Base-by-base conservation (phyloP, 805 yeast genomes). In the Cyberlindnera lachancei region DNA sequence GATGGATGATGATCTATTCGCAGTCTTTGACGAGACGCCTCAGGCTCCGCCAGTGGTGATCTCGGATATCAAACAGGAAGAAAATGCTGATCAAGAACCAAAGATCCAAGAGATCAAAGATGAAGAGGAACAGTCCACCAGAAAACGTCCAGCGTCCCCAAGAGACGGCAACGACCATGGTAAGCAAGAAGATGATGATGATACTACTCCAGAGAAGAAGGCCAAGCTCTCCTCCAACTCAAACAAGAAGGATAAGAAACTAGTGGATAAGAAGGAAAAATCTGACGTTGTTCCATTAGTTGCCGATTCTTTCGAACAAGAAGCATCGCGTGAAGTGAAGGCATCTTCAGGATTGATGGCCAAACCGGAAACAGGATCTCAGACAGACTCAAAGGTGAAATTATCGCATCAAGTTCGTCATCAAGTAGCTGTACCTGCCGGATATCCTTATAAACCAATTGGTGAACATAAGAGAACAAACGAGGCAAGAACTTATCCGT, bases 381-480 rank as follows among this genome's bases (percentile, higher is more conserved):
- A 40, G 7, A n/a, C n/a, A n/a, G 70, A 64, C 33, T 71, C 70
- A 14, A 66, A 66, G 33, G 78, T 87, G 37, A 79, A 81, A 54
- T 64, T 87, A 42, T 76, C 77, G 37, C 98, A 90, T 64, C 96
- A 86, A 59, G 96, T 90, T 35, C 80, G 97, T 57, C 98, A 90
- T 62, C 96, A 90, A 59, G 98, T 90, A 9, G 96, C 97, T 2
- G 70, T 90, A 16, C 98, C 98, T 1, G 94, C 95, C 5, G 81
- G 81, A 38, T 92, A 79, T 53, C 81, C 88, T 30, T 90, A 92
- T 52, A 66, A 66, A 11, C 96, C 97, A 12, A 86, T 90, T 44
- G 80, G 87, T 18, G 81, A 86, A 44, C 97, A 92, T 56, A 79
- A 79, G 52, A 72, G 95, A 52, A 50, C 53, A 15, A 65, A 70